These are phyloP conservation scores for Ligustrum vulgare DNA, from an alignment of 257 asterid genomes.

Conservation along the genomic window DNA sequence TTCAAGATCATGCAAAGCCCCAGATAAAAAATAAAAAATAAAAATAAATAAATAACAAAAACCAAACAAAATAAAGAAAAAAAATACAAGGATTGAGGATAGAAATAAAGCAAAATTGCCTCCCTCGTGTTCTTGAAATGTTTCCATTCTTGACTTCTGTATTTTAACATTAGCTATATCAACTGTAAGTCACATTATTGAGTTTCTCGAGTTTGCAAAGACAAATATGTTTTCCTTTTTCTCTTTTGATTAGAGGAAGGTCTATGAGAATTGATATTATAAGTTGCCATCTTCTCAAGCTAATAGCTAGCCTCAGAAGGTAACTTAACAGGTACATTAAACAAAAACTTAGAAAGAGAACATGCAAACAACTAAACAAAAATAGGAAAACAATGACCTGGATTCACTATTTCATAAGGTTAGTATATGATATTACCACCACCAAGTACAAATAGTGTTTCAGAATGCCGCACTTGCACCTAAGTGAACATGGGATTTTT, in stretches of 20 bases:
- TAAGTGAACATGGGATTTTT: background rate
- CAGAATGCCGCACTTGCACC: background rate
- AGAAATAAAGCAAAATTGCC: background rate
- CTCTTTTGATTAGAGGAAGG: background rate
- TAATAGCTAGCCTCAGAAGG: background rate
- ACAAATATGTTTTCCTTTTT: background rate
- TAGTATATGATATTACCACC: background rate
- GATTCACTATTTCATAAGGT: background rate
- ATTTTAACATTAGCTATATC: background rate
- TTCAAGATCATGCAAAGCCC: background rate
- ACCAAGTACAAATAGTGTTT: background rate
- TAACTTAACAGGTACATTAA: background rate
- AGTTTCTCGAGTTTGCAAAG: background rate
- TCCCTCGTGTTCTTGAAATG: background rate
- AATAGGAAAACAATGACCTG: background rate
- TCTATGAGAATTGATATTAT: no score
- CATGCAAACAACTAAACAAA: background rate
- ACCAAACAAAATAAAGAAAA: background rate
- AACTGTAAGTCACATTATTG: background rate
- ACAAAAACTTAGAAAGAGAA: background rate
- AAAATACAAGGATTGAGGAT: background rate
- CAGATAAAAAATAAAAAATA: no score
- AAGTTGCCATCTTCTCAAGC: background rate
- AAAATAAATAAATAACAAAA: background rate
- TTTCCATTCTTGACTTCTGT: background rate